phyloP scores from a whole-genome alignment of 768 basidiomycete genomes.

The Candolleomyces efflorescens region DNA sequence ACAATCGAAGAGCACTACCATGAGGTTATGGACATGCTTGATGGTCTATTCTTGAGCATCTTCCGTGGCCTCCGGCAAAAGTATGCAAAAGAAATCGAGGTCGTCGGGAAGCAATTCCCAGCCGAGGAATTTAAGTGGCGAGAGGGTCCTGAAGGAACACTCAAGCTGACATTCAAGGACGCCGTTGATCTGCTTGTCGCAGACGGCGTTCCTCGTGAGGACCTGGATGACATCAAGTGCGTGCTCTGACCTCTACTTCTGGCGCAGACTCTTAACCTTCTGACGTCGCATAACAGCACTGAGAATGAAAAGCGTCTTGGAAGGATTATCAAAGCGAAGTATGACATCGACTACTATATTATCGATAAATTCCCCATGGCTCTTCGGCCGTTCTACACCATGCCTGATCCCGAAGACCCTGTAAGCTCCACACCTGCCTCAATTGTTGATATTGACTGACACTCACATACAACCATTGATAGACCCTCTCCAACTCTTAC shows the following conservation, averaged over 20 bases:
- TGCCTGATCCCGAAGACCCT: slow-evolving; percentile 92
- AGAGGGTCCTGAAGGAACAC: slow-evolving; percentile 84
- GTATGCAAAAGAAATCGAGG: slow-evolving; percentile 78
- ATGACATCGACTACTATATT: slow-evolving; percentile 98
- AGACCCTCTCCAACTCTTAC: slow-evolving; percentile 96
- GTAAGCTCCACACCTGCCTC: slow-evolving; percentile 39
- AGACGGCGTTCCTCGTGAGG: slow-evolving; percentile 76
- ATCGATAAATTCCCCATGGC: slow-evolving; percentile 98
- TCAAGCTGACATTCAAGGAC: slow-evolving; percentile 81
- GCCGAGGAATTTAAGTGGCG: slow-evolving; percentile 95
- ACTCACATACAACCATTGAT: slow-evolving; percentile 9
- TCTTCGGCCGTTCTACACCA: slow-evolving; percentile 97
- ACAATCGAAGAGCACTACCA: slow-evolving; percentile 98
- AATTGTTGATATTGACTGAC: neutral
- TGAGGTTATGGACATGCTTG: slow-evolving; percentile 92
- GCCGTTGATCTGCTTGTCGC: slow-evolving; percentile 84
- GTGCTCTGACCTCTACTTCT: slow-evolving; percentile 19
- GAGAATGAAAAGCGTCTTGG: slow-evolving; percentile 95
- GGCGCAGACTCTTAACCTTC: slow-evolving; percentile 9
- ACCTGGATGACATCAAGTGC: slow-evolving; percentile 87
- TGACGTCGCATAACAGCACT: slow-evolving; percentile 50
- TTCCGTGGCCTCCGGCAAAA: slow-evolving; percentile 79
- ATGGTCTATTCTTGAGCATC: slow-evolving; percentile 79
- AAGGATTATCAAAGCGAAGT: slow-evolving; percentile 84
- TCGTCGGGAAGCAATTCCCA: slow-evolving; percentile 83